phyloP scores from a whole-genome alignment of 495 filamentous ascomycete species.

The Annulohypoxylon bovei region DNA sequence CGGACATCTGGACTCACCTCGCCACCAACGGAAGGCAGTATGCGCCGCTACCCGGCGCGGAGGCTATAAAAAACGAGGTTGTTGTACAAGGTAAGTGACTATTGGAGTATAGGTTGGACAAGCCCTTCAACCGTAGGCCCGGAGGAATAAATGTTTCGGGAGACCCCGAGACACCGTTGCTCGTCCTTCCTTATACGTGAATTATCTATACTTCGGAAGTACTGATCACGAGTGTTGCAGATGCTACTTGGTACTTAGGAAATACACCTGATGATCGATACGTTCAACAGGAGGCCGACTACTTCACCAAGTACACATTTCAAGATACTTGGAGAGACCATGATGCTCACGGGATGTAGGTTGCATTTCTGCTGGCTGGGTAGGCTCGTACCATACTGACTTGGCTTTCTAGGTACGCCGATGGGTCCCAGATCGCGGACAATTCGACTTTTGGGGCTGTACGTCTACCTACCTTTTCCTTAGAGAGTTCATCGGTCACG shows the following conservation, averaged over 20 bases:
- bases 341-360: constrained; percentile 61
- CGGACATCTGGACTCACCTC: constrained; percentile 65
- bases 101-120: constrained; percentile 22
- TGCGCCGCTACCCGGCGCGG: constrained; percentile 60
- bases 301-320: constrained; percentile 71
- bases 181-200: constrained; percentile 3
- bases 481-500: neutral
- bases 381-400: neutral
- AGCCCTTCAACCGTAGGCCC: constrained; percentile 9
- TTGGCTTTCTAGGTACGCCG: constrained; percentile 50
- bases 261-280: constrained; percentile 64
- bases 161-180: constrained; percentile 19
- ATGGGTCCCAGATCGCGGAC: constrained; percentile 60
- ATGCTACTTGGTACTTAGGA: constrained; percentile 67
- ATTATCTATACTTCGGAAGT: constrained; percentile 8
- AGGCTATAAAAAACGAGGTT: constrained; percentile 53
- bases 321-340: constrained; percentile 63
- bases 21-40: constrained; percentile 60
- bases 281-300: constrained; percentile 61
- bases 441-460: constrained; percentile 59
- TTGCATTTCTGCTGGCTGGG: neutral
- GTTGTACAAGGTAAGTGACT: constrained; percentile 52
- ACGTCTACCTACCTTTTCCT: constrained; percentile 18
- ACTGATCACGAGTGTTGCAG: constrained; percentile 45
- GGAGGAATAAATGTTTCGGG: constrained; percentile 28